Evolutionary conservation across 2,329 filamentous ascomycete genomes (phyloP), one percentile per base, ranked within the genome.

Genomic region (Seiridium unicorne): DNA sequence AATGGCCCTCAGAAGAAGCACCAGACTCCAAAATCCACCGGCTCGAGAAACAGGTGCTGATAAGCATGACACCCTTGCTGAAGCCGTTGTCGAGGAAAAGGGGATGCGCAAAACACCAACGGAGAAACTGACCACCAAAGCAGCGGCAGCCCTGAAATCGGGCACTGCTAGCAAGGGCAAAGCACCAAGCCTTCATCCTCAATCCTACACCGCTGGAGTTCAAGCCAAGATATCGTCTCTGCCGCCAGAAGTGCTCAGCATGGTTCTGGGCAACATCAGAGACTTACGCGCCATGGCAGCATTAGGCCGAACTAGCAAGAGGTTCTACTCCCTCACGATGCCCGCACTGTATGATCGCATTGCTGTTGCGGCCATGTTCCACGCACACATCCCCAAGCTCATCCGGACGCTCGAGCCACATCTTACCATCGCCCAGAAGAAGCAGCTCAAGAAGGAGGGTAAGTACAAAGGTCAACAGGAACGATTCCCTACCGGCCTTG

Each of bases 401-500:
- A 61, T 61, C 18, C 59, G 59, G 10, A 58, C 49, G 26, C 42
- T 61, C n/a, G 55, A 61, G 49, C 55, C 55, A 11, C 55, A 31
- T 31, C 55, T 61, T 31, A 58, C 36, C 40, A 61, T 61, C 18
- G 47, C 55, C 3, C 55, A 58, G 32, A 61, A 58, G 44, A 61
- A 58, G 55, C 48, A 58, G 48, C 34, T 61, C 42, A 61, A 61
- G 55, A 55, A 58, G 47, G 55, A 58, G 36, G 59, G 59, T 13
- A 55, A 61, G 35, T 61, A 61, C 31, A 58, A 55, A 51, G 55
- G 60, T 31, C 60, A 61, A 34, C 57, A 53, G 31, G 60, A 60
- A 44, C 18, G 40, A n/a, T 60, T 59, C 18, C 46, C 36, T 3
- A 49, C 36, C 11, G 46, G 38, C 3, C 44, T 48, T 18, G 31